A percentile compares a stretch with the other conserved stretches of the same genome.
phyloP scores from a whole-genome alignment of 108 stramenopile species.

The Pseudonitzschia pungens region DNA sequence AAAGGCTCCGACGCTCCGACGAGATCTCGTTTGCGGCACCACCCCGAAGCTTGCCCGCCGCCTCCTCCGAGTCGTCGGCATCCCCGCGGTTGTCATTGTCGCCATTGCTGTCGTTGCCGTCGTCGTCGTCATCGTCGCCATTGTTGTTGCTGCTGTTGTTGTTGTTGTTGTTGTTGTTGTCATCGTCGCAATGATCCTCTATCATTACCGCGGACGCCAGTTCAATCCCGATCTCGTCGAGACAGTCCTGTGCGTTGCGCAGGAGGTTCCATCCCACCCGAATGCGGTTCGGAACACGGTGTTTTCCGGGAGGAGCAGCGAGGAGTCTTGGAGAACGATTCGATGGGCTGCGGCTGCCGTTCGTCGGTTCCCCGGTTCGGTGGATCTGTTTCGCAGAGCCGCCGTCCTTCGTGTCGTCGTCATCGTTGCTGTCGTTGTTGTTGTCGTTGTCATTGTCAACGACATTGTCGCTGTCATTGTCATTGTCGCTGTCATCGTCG shows the following conservation, averaged over 20 bases:
- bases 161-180: background rate
- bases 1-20: background rate
- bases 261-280: slow-evolving; percentile 14
- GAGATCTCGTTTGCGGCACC: too few species aligned
- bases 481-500: background rate
- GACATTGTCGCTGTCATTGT: background rate
- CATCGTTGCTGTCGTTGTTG: background rate
- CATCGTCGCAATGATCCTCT: background rate
- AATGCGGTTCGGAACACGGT: background rate
- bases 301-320: background rate
- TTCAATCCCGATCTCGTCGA: slow-evolving; percentile 49
- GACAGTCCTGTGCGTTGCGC: slow-evolving; percentile 32
- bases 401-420: background rate
- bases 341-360: slow-evolving; percentile 6
- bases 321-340: too few species aligned
- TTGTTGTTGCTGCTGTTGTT: background rate
- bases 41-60: too few species aligned
- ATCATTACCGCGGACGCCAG: slow-evolving; percentile 26
- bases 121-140: slow-evolving; percentile 12
- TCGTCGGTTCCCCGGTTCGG: background rate
- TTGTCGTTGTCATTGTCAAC: slow-evolving; percentile 4
- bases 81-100: background rate
- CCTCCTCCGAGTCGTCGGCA: too few species aligned
- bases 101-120: background rate
- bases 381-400: background rate